Base-by-base conservation (phyloP, 306 rosid genomes). In the Corylus heterophylla region DNA sequence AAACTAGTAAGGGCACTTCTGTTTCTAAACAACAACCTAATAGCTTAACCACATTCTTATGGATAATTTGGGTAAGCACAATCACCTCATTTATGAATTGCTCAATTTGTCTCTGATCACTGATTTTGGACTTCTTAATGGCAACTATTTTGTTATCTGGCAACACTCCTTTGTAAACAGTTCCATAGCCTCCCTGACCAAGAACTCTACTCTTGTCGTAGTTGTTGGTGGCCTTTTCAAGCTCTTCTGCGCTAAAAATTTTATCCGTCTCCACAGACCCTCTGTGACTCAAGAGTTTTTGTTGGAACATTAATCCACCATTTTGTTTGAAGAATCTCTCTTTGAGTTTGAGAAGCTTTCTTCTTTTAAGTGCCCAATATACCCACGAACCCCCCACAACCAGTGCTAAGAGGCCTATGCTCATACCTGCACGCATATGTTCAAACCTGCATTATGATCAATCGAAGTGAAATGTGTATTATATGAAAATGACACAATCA, bases 11-110 rank as follows among this genome's bases (percentile, higher is more conserved):
- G 1, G 91, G 89, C 2, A 87, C 85, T 83, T 89, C 71, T 1
- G 88, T 87, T 55, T 89, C 91, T 7, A 87, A 89, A 51, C 91
- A 89, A 56, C 91, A 89, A 7, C 89, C 91, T 0, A 90, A 76
- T 18, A 90, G 89, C 29, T 56, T 78, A 0, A 86, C 91, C 77
- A 84, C 91, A 75, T 89, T 86, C 1, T 85, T 85, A 0, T 87
- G 91, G 58, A 78, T 85, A 71, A 89, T 89, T 76, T 85, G 88
- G 5, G 86, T 81, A 4, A 87, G 87, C 7, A 89, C 50, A 0
- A 83, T 27, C 12, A 89, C 80, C 31, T 89, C 89, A 50, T 87
- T 89, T 12, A 89, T 85, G 79, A 87, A 89, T 16, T 81, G 85
- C 72, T 79, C 68, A 16, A 61, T 79, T 13, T 85, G 92, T 39